Conservation (phyloP, 257 asterid genomes). For the Catharanthus roseus region DNA sequence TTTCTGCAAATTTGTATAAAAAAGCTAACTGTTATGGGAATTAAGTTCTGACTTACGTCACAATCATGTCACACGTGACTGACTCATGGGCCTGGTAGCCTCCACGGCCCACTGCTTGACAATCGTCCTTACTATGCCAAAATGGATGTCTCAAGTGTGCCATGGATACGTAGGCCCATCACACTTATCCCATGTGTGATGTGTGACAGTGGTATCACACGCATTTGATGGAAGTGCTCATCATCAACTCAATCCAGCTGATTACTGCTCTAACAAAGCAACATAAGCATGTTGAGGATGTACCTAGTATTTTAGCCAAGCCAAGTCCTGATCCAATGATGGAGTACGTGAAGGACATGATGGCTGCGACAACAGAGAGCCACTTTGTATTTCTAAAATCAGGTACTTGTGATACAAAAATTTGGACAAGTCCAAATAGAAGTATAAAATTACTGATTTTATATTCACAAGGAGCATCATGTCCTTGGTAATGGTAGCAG, state of each 20-base stretch:
- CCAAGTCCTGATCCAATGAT: conserved; percentile 69
- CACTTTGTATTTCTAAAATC: conserved; percentile 60
- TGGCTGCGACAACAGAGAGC: conserved; percentile 72
- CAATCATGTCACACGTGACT: too few relatives aligned
- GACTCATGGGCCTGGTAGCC: too few relatives aligned
- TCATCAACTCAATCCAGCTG: background rate
- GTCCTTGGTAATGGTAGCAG: conserved; percentile 78
- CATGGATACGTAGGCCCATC: too few relatives aligned
- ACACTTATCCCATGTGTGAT: too few relatives aligned
- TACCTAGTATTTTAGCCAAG: conserved; percentile 58
- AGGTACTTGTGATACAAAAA: conserved; percentile 70
- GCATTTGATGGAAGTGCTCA: too few relatives aligned
- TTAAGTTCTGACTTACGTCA: too few relatives aligned
- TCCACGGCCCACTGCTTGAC: too few relatives aligned
- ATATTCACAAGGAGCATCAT: conserved; percentile 48
- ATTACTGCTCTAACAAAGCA: background rate
- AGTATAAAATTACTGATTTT: conserved; percentile 41
- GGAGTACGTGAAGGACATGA: conserved; percentile 75
- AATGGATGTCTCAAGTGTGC: too few relatives aligned
- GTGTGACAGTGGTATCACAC: too few relatives aligned
- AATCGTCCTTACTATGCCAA: too few relatives aligned
- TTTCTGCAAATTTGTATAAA: conserved; percentile 28
- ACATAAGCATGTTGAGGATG: background rate
- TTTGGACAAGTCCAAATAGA: conserved; percentile 54
- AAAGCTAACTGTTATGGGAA: background rate